A percentile compares a stretch with the other conserved stretches of the same genome.
Conservation (phyloP, 257 asterid species). For the Cruciata laevipes region DNA sequence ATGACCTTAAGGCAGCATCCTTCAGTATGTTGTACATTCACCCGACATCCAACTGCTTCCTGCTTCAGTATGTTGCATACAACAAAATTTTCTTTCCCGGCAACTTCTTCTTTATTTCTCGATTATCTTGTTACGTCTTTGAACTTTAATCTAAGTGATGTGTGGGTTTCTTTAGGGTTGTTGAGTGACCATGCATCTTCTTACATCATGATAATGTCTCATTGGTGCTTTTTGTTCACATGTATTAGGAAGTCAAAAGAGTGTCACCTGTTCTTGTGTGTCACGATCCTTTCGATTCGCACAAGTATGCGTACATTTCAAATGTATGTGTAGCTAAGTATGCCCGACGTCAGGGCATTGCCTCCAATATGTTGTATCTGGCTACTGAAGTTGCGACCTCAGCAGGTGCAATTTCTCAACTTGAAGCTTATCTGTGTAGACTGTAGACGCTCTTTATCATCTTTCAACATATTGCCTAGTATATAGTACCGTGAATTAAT, state of each 20-base stretch:
- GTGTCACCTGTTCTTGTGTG: conserved; percentile 47
- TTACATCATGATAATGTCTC: background rate
- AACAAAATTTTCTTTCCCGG: background rate
- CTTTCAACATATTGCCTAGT: background rate
- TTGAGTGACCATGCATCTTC: background rate
- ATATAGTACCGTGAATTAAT: conserved; percentile 4
- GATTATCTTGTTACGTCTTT: too few species aligned
- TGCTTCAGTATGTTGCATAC: background rate
- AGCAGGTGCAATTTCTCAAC: conserved; percentile 42
- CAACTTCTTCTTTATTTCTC: background rate
- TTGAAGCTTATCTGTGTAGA: conserved; percentile 2
- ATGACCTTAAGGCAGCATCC: background rate
- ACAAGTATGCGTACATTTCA: conserved; percentile 79
- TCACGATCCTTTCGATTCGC: conserved; percentile 55
- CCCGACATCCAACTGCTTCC: background rate
- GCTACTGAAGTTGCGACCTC: conserved; percentile 58
- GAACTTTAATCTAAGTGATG: background rate
- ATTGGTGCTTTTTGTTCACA: conserved; percentile 1
- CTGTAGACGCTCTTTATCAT: background rate
- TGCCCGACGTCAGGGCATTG: conserved; percentile 92
- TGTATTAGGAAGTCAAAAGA: conserved; percentile 52
- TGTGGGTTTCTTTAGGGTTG: background rate
- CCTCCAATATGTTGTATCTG: conserved; percentile 68
- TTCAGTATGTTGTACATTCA: background rate
- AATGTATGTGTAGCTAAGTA: conserved; percentile 83